Conservation (phyloP, 2,329 filamentous ascomycete species). For the Pezicula neosporulosa region DNA sequence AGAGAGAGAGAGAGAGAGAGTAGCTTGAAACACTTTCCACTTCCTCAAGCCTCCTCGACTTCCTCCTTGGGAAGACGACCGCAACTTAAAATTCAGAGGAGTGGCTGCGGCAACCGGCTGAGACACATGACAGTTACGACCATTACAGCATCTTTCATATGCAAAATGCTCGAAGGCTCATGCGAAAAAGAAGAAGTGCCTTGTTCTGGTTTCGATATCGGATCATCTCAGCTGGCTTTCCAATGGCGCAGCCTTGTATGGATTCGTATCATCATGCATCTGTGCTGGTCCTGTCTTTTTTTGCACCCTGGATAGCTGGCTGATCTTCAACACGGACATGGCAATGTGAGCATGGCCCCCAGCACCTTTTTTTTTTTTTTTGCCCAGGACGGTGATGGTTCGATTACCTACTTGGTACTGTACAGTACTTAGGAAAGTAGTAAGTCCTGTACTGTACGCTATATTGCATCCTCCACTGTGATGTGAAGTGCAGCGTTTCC, state of each 20-base stretch:
- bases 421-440: too few species aligned
- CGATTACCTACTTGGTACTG: too few species aligned
- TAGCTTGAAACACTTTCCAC: background rate
- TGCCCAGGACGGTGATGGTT: background rate
- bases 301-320: background rate
- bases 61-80: background rate
- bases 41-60: background rate
- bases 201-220: background rate
- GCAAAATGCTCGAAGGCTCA: background rate
- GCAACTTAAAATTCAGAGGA: background rate
- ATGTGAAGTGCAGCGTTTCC: background rate
- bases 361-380: background rate
- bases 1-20: too few species aligned
- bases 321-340: background rate
- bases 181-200: background rate
- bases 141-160: too few species aligned
- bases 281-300: background rate
- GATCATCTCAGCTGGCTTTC: background rate
- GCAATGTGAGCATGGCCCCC: too few species aligned
- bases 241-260: background rate
- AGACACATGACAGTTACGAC: background rate
- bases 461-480: background rate
- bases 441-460: too few species aligned
- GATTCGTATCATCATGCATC: background rate
- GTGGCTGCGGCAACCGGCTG: constrained; percentile 1